These are phyloP conservation scores for Candida parachauliodes DNA, from an alignment of 805 yeast genomes.

Conservation along the genomic window DNA sequence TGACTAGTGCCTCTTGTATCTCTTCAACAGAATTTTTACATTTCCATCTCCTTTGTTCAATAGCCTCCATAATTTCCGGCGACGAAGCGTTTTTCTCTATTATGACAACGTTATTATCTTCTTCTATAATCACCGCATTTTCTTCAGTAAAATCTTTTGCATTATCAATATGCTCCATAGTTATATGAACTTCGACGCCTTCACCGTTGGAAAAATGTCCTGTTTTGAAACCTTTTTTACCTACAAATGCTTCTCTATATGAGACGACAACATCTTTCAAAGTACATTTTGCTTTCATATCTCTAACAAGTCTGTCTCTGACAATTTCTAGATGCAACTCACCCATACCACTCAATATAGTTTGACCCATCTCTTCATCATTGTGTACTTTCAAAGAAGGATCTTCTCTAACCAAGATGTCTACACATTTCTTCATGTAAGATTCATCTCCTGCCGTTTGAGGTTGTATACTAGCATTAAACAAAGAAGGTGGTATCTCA, in stretches of 20 bases:
- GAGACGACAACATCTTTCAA: slow-evolving; percentile 86
- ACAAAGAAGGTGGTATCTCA: slow-evolving; percentile 86
- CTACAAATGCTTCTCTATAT: slow-evolving; percentile 64
- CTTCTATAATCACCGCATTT: slow-evolving; percentile 36
- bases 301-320: slow-evolving; percentile 70
- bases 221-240: slow-evolving; percentile 10
- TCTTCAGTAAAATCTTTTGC: slow-evolving; percentile 37
- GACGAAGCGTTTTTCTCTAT: slow-evolving; percentile 32
- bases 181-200: slow-evolving; percentile 21
- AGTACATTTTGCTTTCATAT: slow-evolving; percentile 76
- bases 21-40: slow-evolving; percentile 43
- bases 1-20: slow-evolving; percentile 49
- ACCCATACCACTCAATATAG: slow-evolving; percentile 93
- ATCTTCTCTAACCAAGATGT: slow-evolving; percentile 73
- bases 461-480: slow-evolving; percentile 82
- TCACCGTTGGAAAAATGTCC: slow-evolving; percentile 16
- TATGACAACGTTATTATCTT: slow-evolving; percentile 47
- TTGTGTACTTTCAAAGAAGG: slow-evolving; percentile 73
- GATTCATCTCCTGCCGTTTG: slow-evolving; percentile 75
- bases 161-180: slow-evolving; percentile 38
- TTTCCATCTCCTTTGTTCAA: slow-evolving; percentile 47
- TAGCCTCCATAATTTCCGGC: slow-evolving; percentile 19
- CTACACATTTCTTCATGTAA: slow-evolving; percentile 66
- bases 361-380: slow-evolving; percentile 87
- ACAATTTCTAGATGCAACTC: slow-evolving; percentile 92